A percentile compares a stretch with the other conserved stretches of the same genome.
Conservation (phyloP, 2,329 filamentous ascomycete genomes). For the Exophiala mesophila region DNA sequence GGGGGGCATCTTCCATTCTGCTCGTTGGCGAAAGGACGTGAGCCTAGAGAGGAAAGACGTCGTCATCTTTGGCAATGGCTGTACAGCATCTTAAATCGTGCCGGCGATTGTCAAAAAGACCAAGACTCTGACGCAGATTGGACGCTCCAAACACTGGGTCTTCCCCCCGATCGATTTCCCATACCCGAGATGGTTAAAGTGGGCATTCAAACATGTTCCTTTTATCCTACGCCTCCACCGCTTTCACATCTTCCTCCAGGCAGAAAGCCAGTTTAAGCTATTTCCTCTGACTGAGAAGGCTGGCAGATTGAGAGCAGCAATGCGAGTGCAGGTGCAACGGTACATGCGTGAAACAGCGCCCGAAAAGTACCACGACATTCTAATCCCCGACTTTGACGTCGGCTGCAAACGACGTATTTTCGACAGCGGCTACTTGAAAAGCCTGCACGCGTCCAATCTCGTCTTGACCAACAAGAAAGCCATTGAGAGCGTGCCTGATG, state of each 20-base stretch:
- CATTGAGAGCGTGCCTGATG: too few relatives aligned
- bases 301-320: slow-evolving; percentile 30
- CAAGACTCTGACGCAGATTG: slow-evolving; percentile 54
- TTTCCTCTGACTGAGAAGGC: slow-evolving; percentile 43
- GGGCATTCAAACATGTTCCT: slow-evolving; percentile 44
- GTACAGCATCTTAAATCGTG: slow-evolving; percentile 55
- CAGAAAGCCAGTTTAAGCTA: slow-evolving; percentile 34
- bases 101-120: slow-evolving; percentile 46
- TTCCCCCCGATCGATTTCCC: slow-evolving; percentile 31
- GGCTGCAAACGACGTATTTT: slow-evolving; percentile 5
- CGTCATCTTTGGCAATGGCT: slow-evolving; percentile 54
- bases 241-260: slow-evolving; percentile 40
- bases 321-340: slow-evolving; percentile 37
- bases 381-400: slow-evolving; percentile 57
- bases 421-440: slow-evolving; percentile 1
- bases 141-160: slow-evolving; percentile 55
- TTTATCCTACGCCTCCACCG: slow-evolving; percentile 32
- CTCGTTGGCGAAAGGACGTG: slow-evolving; percentile 45
- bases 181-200: slow-evolving; percentile 38
- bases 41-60: slow-evolving; percentile 51
- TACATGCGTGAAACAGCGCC: slow-evolving; percentile 49
- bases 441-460: slow-evolving; percentile 3
- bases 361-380: slow-evolving; percentile 54
- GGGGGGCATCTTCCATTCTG: slow-evolving; percentile 40
- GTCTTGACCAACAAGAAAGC: slow-evolving; percentile 2